phyloP scores from a whole-genome alignment of 2,329 filamentous ascomycete genomes.

The Ploettnerulaceae sp. region DNA sequence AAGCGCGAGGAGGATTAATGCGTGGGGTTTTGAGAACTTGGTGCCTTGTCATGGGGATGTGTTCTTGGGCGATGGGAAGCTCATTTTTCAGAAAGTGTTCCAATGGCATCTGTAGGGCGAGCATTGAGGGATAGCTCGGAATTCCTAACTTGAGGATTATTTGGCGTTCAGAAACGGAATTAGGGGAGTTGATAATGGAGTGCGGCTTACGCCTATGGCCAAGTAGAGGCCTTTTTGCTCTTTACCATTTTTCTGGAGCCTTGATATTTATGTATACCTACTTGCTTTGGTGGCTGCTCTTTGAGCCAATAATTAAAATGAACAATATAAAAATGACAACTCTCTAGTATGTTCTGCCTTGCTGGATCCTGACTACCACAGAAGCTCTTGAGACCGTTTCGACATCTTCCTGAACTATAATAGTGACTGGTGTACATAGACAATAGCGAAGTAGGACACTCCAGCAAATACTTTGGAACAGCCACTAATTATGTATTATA shows the following conservation, averaged over 20 bases:
- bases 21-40: slow-evolving; percentile 80
- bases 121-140: slow-evolving; percentile 11
- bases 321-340: background rate
- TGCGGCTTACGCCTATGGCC: background rate
- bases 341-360: too few relatives aligned
- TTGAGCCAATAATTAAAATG: background rate
- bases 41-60: slow-evolving; percentile 94
- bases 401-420: too few relatives aligned
- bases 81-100: slow-evolving; percentile 71
- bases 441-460: too few relatives aligned
- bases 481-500: too few relatives aligned
- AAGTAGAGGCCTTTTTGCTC: background rate
- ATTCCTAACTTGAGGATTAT: background rate
- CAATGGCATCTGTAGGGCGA: slow-evolving; percentile 68
- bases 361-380: too few relatives aligned
- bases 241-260: background rate
- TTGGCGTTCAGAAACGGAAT: background rate
- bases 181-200: background rate
- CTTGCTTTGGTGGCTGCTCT: background rate
- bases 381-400: too few relatives aligned
- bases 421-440: too few relatives aligned
- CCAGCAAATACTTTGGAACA: too few relatives aligned
- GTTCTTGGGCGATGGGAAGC: slow-evolving; percentile 69
- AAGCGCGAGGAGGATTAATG: slow-evolving; percentile 62
- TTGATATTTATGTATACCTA: slow-evolving; percentile 5